Conservation (phyloP, 805 yeast genomes). For the Yarrowia osloensis region DNA sequence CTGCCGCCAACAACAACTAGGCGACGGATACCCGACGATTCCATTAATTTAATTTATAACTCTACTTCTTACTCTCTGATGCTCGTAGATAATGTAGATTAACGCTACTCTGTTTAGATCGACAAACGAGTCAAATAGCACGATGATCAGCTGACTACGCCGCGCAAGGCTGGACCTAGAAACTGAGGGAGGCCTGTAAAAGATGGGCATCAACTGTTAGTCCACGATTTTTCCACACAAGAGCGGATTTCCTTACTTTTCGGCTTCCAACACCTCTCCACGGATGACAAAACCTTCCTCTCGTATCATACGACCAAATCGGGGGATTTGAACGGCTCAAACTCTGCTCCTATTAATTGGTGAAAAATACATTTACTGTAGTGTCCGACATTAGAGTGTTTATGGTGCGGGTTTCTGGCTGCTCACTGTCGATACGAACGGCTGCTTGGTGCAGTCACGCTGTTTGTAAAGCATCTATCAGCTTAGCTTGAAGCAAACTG, state of each 20-base stretch:
- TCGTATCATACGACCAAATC: not conserved
- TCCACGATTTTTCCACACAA: no score
- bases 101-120: slow-evolving; percentile 1
- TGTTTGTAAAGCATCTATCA: no score
- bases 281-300: not conserved
- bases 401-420: no score
- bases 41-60: not conserved
- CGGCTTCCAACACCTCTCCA: no score
- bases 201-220: not conserved
- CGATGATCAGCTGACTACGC: not conserved
- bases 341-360: not conserved
- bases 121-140: not conserved
- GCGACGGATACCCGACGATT: not conserved
- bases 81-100: slow-evolving; percentile 1
- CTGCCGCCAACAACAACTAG: slow-evolving; percentile 5
- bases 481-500: no score
- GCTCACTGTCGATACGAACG: no score
- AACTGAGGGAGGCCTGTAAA: not conserved
- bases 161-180: not conserved
- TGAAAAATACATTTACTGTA: not conserved
- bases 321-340: not conserved
- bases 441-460: no score
- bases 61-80: not conserved
- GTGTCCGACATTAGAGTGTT: not conserved
- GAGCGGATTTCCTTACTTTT: no score